Percentiles rank a stretch among this genome's conserved stretches.
Conservation (phyloP, 768 basidiomycete genomes). For the Brasilioporus rufonigricans region DNA sequence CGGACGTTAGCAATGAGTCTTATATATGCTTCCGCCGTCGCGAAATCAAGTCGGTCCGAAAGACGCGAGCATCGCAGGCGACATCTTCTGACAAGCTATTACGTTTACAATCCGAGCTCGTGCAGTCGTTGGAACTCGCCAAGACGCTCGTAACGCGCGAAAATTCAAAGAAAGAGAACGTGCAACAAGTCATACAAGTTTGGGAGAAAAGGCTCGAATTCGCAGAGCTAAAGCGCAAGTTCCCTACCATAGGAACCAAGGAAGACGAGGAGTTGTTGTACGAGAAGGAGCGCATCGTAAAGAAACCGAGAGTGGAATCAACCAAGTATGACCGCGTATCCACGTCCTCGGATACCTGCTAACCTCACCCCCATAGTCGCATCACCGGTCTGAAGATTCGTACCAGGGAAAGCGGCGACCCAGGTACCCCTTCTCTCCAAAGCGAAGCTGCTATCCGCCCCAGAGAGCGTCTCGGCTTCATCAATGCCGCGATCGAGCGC, state of each 20-base stretch:
- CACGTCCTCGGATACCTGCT: not conserved
- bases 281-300: constrained; percentile 66
- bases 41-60: constrained; percentile 90
- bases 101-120: constrained; percentile 75
- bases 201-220: constrained; percentile 80
- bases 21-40: constrained; percentile 97
- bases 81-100: constrained; percentile 87
- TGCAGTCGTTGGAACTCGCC: constrained; percentile 70
- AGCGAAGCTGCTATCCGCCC: constrained; percentile 57
- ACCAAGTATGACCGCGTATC: constrained; percentile 6
- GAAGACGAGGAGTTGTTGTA: constrained; percentile 70
- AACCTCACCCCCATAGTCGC: constrained; percentile 32
- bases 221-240: constrained; percentile 77
- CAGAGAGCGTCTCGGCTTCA: constrained; percentile 59
- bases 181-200: constrained; percentile 55
- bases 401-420: constrained; percentile 43
- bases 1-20: constrained; percentile 85
- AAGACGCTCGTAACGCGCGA: constrained; percentile 70
- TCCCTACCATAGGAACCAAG: constrained; percentile 56
- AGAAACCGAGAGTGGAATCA: constrained; percentile 48
- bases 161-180: constrained; percentile 65
- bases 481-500: constrained; percentile 58
- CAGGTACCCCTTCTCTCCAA: constrained; percentile 36
- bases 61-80: constrained; percentile 89
- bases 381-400: constrained; percentile 54